Evolutionary conservation across 495 filamentous ascomycete species (phyloP).

Genomic region (Rostrohypoxylon terebratum): DNA sequence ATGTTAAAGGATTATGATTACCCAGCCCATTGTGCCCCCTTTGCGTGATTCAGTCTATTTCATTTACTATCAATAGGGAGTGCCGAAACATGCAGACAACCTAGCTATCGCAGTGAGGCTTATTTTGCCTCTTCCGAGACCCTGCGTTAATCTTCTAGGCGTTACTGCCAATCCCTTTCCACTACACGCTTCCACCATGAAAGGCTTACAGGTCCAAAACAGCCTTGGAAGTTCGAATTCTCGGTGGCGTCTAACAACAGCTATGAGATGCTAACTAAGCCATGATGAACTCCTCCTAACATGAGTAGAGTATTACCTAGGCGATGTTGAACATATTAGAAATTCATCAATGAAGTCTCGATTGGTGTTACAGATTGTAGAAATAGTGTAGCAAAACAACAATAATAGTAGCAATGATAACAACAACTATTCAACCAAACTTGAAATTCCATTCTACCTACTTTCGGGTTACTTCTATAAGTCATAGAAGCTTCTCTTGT

Average conservation of each 20-base stretch:
- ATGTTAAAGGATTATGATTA: background rate
- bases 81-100: no score
- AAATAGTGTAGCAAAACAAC: background rate
- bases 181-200: background rate
- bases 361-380: background rate
- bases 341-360: no score
- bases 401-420: background rate
- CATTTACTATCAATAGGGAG: no score
- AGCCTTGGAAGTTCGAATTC: no score
- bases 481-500: background rate
- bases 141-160: background rate
- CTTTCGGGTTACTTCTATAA: background rate
- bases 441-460: background rate
- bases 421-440: background rate
- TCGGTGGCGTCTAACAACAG: no score
- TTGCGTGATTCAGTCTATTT: no score
- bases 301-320: no score
- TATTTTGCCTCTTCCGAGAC: background rate
- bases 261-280: no score
- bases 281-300: no score
- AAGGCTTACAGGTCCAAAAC: background rate
- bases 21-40: no score
- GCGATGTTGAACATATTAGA: no score
- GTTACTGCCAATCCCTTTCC: background rate
- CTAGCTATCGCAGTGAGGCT: no score